Base-by-base conservation (phyloP, 164 flowering plant genomes). In the Dillenia turbinata region DNA sequence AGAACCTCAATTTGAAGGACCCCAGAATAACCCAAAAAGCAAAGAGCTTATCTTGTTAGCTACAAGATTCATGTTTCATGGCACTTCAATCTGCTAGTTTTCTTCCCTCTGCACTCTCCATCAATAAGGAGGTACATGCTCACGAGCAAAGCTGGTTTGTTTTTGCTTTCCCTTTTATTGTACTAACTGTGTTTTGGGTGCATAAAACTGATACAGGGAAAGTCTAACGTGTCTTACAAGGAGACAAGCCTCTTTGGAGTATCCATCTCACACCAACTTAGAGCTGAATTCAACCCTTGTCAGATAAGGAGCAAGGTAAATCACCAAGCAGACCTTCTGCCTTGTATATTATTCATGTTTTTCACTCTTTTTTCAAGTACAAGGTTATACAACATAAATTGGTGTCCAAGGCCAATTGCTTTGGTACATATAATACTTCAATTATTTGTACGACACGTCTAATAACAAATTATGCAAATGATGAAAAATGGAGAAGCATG, bases 81-180 rank as follows among this genome's bases (percentile, higher is more conserved):
- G 97, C 96, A 62, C 85, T 91, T 12, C 96, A 84, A 61, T 90
- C 92, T 69, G 75, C 90, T 69, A 74, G 91, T 53, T 57, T 86
- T 70, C 76, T 86, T 56, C 77, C 92, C 16, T 73, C 91, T 54
- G 68, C 86, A 52, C 67, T 87, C 66, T 71, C 83, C 26, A 24
- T 82, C 33, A 79, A 73, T 64, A 85, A 83, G 68, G 93, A 87
- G 88, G 93, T 85, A 33, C 6, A 16, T 61, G 51, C n/a, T 66
- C 9, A 6, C 40, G 7, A 6, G 40, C 40, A 33, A 33, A 33
- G 40, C 40, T 5, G 40, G 40, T 33, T 19, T 19, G 22, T 19
- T 19, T 19, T 19, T 19, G 22, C 22, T 19, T 19, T 19, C 22
- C 22, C 1, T 19, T 19, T 19, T 19, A 14, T 60, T 13, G 24